Percentiles rank a stretch among this genome's conserved stretches.
These are phyloP conservation scores for Cladosporium sp. DNA, from an alignment of 2,329 filamentous ascomycete genomes.

Conservation along the genomic window DNA sequence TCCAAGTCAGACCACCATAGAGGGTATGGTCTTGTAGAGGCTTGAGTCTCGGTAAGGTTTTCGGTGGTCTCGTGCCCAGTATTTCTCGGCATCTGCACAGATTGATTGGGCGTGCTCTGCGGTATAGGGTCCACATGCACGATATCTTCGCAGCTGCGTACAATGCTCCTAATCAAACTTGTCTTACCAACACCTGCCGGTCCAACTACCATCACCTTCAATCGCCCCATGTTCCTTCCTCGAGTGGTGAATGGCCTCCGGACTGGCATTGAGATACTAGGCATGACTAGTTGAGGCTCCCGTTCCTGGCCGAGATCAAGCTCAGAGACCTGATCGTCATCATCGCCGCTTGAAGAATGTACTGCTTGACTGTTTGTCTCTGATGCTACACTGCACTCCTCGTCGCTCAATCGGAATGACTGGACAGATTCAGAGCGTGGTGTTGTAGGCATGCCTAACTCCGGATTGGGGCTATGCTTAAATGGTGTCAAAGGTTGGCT, in stretches of 20 bases:
- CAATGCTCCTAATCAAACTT: conserved; percentile 80
- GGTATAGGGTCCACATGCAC: conserved; percentile 74
- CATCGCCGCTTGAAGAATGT: conserved; percentile 51
- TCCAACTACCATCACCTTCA: conserved; percentile 86
- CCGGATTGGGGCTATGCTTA: conserved; percentile 44
- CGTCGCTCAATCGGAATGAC: conserved; percentile 56
- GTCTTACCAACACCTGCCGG: conserved; percentile 80
- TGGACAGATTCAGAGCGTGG: conserved; percentile 58
- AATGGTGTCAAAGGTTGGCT: conserved; percentile 46
- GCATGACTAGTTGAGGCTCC: conserved; percentile 87
- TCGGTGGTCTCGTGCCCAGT: conserved; percentile 13
- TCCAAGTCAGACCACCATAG: conserved; percentile 84
- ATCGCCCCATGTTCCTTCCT: conserved; percentile 75
- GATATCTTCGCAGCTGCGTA: conserved; percentile 83
- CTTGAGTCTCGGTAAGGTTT: conserved; percentile 38
- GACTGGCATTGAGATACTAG: conserved; percentile 85
- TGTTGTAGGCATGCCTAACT: conserved; percentile 52
- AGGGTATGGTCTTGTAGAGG: conserved; percentile 62
- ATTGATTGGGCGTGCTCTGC: conserved; percentile 33
- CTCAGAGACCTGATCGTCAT: conserved; percentile 35
- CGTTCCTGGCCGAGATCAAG: conserved; percentile 33
- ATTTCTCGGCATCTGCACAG: conserved; percentile 12
- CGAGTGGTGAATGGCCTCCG: conserved; percentile 84
- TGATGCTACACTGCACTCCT: conserved; percentile 50
- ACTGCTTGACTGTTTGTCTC: conserved; percentile 54